Evolutionary conservation across 306 rosid species (phyloP), one percentile per base, ranked within the genome.

Genomic region (Dalbergia cochinchinensis): DNA sequence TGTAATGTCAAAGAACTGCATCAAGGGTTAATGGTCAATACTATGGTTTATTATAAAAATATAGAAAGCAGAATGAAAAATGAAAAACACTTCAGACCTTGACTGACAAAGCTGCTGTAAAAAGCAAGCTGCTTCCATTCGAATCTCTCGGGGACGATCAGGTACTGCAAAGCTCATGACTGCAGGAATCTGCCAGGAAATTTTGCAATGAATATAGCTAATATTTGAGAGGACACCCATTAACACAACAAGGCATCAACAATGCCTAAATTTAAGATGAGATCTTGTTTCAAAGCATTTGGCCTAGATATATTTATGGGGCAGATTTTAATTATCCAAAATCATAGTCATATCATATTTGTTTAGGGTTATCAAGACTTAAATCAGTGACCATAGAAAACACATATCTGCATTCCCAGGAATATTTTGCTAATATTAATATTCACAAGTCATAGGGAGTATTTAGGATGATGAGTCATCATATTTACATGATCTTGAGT

Each of bases 71-170:
- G 69, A 16, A 66, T 12, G 69, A 63, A 20, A 66, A 45, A 73
- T 74, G 66, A 26, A 77, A 68, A 68, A 47, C 77, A 75, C 66
- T 82, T 59, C 74, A 72, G 47, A 96, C 99, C 98, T 91, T 76
- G 98, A 96, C 80, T 91, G 98, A 89, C 99, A 96, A 88, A 96
- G 99, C 87, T 93, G 98, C 89, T 91, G 99, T 76, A 90, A 80
- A 83, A 96, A 91, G 82, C 78, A 87, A 70, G 98, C 98, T 76
- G 99, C 97, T 90, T 96, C 99, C 93, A 96, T 93, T 26, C 99
- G 99, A 87, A 96, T 89, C 85, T 96, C 99, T 65, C 99, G 90
- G 41, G 97, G 94, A 54, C 97, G 96, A 85, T 90, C 97, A 65
- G 97, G 94, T 37, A 87, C 89, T 7, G 99, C 94, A 87, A 96